These are phyloP conservation scores for Calonectria pauciramosa DNA, from an alignment of 2,329 filamentous ascomycete species.

Conservation along the genomic window DNA sequence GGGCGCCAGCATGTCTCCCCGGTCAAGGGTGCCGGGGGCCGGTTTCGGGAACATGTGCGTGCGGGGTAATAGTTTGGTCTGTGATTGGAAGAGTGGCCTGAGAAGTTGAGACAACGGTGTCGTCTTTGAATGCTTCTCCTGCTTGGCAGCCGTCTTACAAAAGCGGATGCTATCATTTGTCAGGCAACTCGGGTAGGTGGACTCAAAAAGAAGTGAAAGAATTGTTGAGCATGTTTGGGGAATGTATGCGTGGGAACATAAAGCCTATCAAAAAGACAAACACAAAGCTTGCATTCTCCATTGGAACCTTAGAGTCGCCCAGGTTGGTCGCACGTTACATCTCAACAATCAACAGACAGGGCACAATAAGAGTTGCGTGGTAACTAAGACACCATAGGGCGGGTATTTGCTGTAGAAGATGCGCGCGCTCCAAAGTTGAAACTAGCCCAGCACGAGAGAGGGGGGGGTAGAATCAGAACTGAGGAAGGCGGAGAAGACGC, in stretches of 20 bases:
- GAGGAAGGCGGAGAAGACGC: constrained; percentile 19
- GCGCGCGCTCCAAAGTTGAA: constrained; percentile 25
- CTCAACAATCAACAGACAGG: constrained; percentile 1
- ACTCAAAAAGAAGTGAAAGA: neutral
- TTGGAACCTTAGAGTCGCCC: constrained; percentile 8
- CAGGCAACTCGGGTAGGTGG: neutral
- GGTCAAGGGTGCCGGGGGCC: constrained; percentile 44
- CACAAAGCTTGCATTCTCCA: neutral
- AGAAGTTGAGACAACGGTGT: constrained; percentile 9
- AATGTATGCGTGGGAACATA: neutral
- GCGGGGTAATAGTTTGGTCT: constrained; percentile 39
- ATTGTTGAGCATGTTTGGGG: neutral
- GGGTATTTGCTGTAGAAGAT: neutral
- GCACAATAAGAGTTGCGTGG: constrained; percentile 2
- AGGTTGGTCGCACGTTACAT: neutral
- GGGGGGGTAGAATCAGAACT: constrained; percentile 17
- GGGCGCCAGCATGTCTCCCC: constrained; percentile 34
- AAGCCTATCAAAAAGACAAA: constrained; percentile 6
- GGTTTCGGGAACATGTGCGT: constrained; percentile 46
- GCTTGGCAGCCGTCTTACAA: constrained; percentile 11
- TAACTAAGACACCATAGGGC: constrained; percentile 5
- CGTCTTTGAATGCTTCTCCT: constrained; percentile 9
- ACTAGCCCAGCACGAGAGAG: constrained; percentile 29
- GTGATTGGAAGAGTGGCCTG: constrained; percentile 38
- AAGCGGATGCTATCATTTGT: neutral